phyloP scores from a whole-genome alignment of 306 rosid genomes.

The Amphicarpaea edgeworthii region DNA sequence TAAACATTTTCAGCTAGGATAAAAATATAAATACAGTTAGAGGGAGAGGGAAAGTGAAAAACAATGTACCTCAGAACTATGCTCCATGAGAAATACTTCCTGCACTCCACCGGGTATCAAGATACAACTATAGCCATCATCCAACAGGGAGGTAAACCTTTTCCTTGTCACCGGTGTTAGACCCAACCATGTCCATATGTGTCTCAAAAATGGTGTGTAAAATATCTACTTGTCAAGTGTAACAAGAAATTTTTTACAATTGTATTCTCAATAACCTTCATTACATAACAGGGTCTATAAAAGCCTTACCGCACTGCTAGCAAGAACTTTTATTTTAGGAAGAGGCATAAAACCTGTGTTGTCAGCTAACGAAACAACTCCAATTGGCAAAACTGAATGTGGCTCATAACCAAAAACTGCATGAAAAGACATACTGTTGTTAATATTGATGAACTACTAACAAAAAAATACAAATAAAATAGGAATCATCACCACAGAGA shows the following conservation, averaged over 20 bases:
- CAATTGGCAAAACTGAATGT: slow-evolving; percentile 94
- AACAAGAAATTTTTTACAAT: slow-evolving; percentile 30
- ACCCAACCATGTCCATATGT: slow-evolving; percentile 98
- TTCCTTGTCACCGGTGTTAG: slow-evolving; percentile 74
- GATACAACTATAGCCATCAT: slow-evolving; percentile 84
- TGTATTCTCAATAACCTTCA: slow-evolving; percentile 27
- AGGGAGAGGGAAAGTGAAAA: slow-evolving; percentile 12
- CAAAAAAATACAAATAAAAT: slow-evolving; percentile 31
- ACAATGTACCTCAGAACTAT: slow-evolving; percentile 70
- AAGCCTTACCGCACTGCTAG: slow-evolving; percentile 90
- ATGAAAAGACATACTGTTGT: not conserved
- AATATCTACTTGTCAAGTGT: slow-evolving; percentile 65
- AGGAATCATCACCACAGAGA: not conserved
- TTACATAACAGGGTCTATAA: slow-evolving; percentile 34
- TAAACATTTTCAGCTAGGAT: slow-evolving; percentile 13
- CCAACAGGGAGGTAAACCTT: slow-evolving; percentile 68
- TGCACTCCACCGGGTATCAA: slow-evolving; percentile 97
- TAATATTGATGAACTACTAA: slow-evolving; percentile 25
- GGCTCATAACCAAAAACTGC: slow-evolving; percentile 96
- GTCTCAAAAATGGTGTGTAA: slow-evolving; percentile 91
- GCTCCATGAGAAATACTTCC: slow-evolving; percentile 85
- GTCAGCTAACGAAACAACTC: slow-evolving; percentile 82
- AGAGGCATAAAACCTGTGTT: slow-evolving; percentile 92
- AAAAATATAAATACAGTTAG: not conserved
- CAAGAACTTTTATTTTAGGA: slow-evolving; percentile 88